Base-by-base conservation (phyloP, 257 asterid species). In the Solanum dulcamara region DNA sequence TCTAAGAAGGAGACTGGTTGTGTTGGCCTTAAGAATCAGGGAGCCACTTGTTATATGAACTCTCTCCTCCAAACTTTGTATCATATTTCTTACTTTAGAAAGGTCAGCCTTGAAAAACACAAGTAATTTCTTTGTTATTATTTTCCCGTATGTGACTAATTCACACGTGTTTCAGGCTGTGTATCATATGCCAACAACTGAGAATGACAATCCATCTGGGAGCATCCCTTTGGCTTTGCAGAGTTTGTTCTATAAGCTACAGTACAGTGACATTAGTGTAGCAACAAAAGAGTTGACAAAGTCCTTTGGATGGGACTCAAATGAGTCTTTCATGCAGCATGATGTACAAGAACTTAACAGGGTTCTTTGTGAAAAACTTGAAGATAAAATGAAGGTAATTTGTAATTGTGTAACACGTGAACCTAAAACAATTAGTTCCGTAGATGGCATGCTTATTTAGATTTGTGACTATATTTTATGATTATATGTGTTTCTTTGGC, bases 151-250 rank as follows among this genome's bases (percentile, higher is more conserved):
- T 64, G 22, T 79, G 83, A 79, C 83, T 79, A 79, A 48, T 48
- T 79, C 59, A 60, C 35, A 38, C 44, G 20, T 84, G 48, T 48
- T 86, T 85, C 90, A 94, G 98, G 98, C 97, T 90, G 96, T 94
- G 84, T 94, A 94, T 88, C 98, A 94, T 90, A 94, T 94, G 97
- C 98, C 97, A 4, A 93, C 98, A 70, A 94, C 97, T 37, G 97
- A 93, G 89, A 93, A 92, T 80, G 97, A 94, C 86, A 91, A 91
- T 89, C 97, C 98, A 85, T 83, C 94, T 38, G 95, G 95, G 87
- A 94, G 98, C 89, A 94, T 93, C 81, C 98, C 98, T 83, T 86
- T 94, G 88, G 98, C 98, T 64, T 89, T 94, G 80, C 97, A 94
- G 91, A 93, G 98, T 88, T 91, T 94, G 81, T 94, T 94, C 91